phyloP scores from a whole-genome alignment of 208 protist genomes.

The Phytomonas sp. region DNA sequence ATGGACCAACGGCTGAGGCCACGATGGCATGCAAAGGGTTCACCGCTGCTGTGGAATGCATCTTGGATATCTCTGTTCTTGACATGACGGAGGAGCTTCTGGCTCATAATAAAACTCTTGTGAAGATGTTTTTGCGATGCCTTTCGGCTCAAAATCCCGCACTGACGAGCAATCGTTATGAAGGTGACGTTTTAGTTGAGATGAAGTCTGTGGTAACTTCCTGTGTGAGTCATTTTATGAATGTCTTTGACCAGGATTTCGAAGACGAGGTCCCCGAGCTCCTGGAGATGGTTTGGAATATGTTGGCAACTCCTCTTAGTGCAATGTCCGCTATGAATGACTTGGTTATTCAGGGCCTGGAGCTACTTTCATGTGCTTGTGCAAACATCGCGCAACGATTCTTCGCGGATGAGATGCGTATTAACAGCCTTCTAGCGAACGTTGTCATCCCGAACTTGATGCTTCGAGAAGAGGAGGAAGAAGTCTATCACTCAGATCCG shows the following conservation, averaged over 20 bases:
- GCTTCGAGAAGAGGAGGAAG: conserved; percentile 85
- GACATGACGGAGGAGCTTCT: conserved; percentile 95
- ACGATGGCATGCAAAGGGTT: conserved; percentile 34
- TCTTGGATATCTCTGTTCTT: conserved; percentile 76
- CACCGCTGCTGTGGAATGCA: conserved; percentile 57
- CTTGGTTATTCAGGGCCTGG: conserved; percentile 78
- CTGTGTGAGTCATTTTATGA: conserved; percentile 87
- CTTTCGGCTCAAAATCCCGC: conserved; percentile 34
- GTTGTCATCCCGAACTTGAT: conserved; percentile 93
- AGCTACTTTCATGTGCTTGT: conserved; percentile 85
- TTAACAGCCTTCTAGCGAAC: conserved; percentile 84
- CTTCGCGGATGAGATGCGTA: conserved; percentile 60
- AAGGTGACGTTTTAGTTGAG: conserved; percentile 29
- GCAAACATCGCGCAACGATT: conserved; percentile 60
- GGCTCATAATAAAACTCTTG: conserved; percentile 62
- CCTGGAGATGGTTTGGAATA: conserved; percentile 77
- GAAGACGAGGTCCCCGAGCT: conserved; percentile 78
- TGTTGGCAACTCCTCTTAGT: conserved; percentile 67
- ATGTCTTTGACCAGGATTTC: conserved; percentile 93
- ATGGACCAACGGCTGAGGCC: conserved; percentile 13
- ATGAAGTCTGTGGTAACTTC: conserved; percentile 82
- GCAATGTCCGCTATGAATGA: conserved; percentile 51
- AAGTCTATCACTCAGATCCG: conserved; percentile 88
- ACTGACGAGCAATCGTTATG: conserved; percentile 13
- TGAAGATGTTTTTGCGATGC: conserved; percentile 45